These are phyloP conservation scores for Coemansia interrupta DNA, from an alignment of 192 early-diverging fungal species.

Conservation along the genomic window DNA sequence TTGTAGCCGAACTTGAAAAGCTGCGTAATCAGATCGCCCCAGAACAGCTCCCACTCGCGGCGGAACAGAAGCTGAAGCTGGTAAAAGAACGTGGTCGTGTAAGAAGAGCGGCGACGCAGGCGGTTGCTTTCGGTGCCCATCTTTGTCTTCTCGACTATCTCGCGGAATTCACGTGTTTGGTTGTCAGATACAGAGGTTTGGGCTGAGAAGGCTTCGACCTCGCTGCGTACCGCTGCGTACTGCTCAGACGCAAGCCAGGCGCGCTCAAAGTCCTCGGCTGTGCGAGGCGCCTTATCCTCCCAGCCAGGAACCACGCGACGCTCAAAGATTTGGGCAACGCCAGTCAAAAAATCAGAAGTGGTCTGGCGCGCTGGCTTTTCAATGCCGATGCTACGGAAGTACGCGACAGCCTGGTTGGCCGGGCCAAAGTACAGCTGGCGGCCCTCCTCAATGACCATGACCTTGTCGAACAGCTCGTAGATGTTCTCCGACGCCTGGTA, in stretches of 20 bases:
- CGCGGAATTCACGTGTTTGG: conserved; percentile 29
- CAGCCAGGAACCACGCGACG: conserved; percentile 56
- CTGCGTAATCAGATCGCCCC: conserved; percentile 53
- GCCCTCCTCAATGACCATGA: conserved; percentile 65
- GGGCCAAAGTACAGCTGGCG: conserved; percentile 70
- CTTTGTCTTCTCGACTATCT: conserved; percentile 58
- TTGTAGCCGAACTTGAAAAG: conserved; percentile 56
- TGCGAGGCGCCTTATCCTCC: conserved; percentile 55
- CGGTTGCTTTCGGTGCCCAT: conserved; percentile 51
- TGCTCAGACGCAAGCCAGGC: conserved; percentile 52
- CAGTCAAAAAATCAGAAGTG: conserved; percentile 70
- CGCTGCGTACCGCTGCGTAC: conserved; percentile 31
- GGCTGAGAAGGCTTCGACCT: conserved; percentile 47
- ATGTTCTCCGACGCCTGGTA: conserved; percentile 77
- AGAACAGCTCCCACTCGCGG: conserved; percentile 64
- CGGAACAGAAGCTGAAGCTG: conserved; percentile 60
- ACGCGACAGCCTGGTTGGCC: conserved; percentile 54
- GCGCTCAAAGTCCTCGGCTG: conserved; percentile 66
- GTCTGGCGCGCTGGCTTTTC: conserved; percentile 63
- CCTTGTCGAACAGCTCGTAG: conserved; percentile 69
- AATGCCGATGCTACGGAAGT: conserved; percentile 64
- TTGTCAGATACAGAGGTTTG: conserved; percentile 15
- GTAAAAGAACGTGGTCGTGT: conserved; percentile 62
- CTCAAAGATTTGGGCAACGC: conserved; percentile 63
- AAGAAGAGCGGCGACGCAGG: conserved; percentile 57